Evolutionary conservation across 2,329 filamentous ascomycete species (phyloP).

Genomic region (Claviceps paspali): DNA sequence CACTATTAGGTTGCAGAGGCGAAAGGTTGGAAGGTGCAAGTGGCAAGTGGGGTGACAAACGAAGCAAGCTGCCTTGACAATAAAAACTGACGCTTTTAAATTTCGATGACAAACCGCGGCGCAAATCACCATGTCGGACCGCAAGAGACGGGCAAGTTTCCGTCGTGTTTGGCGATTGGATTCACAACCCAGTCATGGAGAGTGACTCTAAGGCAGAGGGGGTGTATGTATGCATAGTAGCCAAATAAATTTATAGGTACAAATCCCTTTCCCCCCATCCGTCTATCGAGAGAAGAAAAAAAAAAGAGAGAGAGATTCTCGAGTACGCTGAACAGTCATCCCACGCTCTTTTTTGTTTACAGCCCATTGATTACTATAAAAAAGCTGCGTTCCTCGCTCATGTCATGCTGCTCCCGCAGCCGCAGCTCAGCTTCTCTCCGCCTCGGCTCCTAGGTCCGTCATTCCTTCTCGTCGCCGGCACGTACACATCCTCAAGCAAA

Average conservation of each 20-base stretch:
- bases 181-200: conserved; percentile 11
- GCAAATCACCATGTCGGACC: no score
- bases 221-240: conserved; percentile 24
- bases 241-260: conserved; percentile 29
- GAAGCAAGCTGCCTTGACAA: no score
- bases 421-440: not conserved
- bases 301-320: conserved; percentile 12
- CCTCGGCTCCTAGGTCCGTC: no score
- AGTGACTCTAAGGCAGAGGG: conserved; percentile 12
- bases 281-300: conserved; percentile 19
- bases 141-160: no score
- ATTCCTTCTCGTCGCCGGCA: not conserved
- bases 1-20: no score
- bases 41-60: no score
- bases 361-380: conserved; percentile 4
- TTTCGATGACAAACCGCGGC: no score
- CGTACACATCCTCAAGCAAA: not conserved
- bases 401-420: no score
- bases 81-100: no score
- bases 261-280: conserved; percentile 19
- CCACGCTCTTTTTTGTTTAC: conserved; percentile 7
- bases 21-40: no score
- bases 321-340: conserved; percentile 6
- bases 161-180: not conserved
- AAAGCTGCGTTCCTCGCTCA: conserved; percentile 5